phyloP scores from a whole-genome alignment of 2,329 filamentous ascomycete species.

The Beauveria asiatica region DNA sequence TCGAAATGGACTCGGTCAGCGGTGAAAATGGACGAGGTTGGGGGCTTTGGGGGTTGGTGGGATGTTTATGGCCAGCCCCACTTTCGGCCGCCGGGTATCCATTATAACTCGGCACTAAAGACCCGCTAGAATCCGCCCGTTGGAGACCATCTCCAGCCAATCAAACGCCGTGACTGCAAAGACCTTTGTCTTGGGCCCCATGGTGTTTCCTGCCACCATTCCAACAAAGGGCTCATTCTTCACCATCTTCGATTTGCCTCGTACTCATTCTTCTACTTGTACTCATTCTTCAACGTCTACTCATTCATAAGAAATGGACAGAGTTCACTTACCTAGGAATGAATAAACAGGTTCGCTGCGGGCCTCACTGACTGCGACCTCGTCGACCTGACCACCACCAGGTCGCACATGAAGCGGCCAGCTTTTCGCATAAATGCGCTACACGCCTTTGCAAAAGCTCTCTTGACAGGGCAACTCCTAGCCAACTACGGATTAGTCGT shows the following conservation, averaged over 20 bases:
- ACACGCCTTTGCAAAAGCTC: neutral
- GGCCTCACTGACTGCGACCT: neutral
- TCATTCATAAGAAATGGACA: too few species aligned
- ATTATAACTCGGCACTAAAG: neutral
- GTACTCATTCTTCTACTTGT: neutral
- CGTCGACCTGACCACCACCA: neutral
- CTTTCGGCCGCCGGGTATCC: neutral
- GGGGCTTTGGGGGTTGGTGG: neutral
- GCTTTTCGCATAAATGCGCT: neutral
- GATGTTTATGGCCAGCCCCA: neutral
- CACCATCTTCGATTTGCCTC: too few species aligned
- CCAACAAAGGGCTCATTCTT: neutral
- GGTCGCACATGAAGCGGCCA: neutral
- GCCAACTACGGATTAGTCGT: neutral
- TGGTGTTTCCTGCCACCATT: neutral
- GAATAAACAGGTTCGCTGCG: too few species aligned
- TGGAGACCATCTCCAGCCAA: neutral
- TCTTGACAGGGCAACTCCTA: neutral
- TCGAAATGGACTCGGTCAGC: neutral
- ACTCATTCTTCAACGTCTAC: neutral
- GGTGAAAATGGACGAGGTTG: constrained; percentile 7
- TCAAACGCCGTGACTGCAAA: neutral
- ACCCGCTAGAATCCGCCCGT: neutral
- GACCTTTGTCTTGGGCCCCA: neutral
- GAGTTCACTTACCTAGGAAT: too few species aligned